These are phyloP conservation scores for Hypoxylon sp. DNA, from an alignment of 2,329 filamentous ascomycete genomes.

Conservation along the genomic window DNA sequence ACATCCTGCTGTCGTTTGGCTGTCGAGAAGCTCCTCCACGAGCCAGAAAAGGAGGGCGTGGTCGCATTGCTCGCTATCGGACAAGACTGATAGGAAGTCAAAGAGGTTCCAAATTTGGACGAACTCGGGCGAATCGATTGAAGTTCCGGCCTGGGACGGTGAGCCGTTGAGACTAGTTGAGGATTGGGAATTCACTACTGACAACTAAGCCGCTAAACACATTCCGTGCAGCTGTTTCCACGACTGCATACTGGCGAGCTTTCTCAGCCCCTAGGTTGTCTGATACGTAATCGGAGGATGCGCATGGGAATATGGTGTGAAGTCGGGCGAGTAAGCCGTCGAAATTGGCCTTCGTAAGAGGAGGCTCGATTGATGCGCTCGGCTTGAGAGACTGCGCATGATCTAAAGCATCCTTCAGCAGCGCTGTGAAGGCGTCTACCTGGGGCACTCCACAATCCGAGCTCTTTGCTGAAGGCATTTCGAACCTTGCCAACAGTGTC, in stretches of 20 bases:
- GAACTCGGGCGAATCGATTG: constrained; percentile 84
- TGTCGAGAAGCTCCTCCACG: constrained; percentile 94
- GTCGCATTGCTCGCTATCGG: constrained; percentile 83
- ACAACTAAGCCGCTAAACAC: constrained; percentile 86
- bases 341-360: constrained; percentile 79
- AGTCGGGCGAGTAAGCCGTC: constrained; percentile 64
- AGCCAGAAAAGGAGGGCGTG: constrained; percentile 89
- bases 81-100: constrained; percentile 90
- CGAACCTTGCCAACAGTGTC: constrained; percentile 7
- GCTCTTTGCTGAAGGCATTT: constrained; percentile 65
- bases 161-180: constrained; percentile 48
- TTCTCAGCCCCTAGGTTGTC: constrained; percentile 58
- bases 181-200: constrained; percentile 55
- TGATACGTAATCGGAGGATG: constrained; percentile 46
- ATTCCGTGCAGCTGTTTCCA: constrained; percentile 87
- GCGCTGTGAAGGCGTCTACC: constrained; percentile 66
- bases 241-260: constrained; percentile 74
- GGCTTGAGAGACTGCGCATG: constrained; percentile 73
- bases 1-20: constrained; percentile 93
- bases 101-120: constrained; percentile 93
- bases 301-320: constrained; percentile 58
- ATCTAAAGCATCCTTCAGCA: constrained; percentile 71
- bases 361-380: constrained; percentile 76
- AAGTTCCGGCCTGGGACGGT: constrained; percentile 74
- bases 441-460: constrained; percentile 65